These are phyloP conservation scores for Neurospora tetrasperma DNA, from an alignment of 495 filamentous ascomycete genomes.

Conservation along the genomic window DNA sequence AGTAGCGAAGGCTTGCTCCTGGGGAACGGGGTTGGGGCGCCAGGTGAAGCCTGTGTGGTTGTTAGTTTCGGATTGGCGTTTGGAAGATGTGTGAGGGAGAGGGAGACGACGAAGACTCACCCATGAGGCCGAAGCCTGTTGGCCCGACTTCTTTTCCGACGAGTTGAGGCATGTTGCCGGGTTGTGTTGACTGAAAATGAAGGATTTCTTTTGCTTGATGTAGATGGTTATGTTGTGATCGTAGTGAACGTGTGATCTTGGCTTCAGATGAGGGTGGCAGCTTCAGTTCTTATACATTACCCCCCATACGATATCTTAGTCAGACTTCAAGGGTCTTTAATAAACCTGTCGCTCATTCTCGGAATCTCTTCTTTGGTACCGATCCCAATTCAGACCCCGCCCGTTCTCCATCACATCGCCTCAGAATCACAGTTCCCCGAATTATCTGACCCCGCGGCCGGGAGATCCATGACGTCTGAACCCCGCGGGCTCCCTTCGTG, in stretches of 20 bases:
- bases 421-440: background rate
- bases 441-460: background rate
- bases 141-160: conserved; percentile 40
- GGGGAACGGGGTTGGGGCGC: conserved; percentile 45
- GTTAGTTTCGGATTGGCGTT: background rate
- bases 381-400: background rate
- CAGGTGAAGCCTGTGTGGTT: conserved; percentile 56
- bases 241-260: background rate
- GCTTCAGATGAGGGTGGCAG: background rate
- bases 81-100: background rate
- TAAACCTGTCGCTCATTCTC: background rate
- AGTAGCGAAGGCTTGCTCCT: conserved; percentile 55
- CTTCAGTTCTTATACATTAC: background rate
- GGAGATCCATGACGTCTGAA: background rate
- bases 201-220: background rate
- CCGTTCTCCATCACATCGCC: background rate
- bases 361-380: background rate
- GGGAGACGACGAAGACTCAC: conserved; percentile 9
- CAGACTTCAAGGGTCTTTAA: background rate
- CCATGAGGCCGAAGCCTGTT: conserved; percentile 53
- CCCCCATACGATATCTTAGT: background rate
- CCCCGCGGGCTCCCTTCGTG: background rate
- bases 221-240: background rate
- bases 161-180: conserved; percentile 36
- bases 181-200: background rate